Percentiles rank a stretch among this genome's conserved stretches.
Evolutionary conservation across 2,329 filamentous ascomycete genomes (phyloP).

Genomic region (Neonectria ditissima): DNA sequence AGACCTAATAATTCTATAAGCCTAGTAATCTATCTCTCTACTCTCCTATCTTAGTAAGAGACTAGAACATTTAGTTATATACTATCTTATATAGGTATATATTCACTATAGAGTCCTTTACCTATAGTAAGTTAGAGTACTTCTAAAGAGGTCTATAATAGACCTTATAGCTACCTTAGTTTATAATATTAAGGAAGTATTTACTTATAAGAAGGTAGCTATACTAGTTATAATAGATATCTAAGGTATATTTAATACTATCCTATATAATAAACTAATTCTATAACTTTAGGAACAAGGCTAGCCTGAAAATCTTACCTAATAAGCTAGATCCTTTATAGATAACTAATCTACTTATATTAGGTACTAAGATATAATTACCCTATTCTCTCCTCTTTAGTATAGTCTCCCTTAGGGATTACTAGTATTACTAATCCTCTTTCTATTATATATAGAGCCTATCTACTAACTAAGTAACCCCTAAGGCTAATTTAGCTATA

Average conservation of each 20-base stretch:
- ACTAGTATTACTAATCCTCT: too few relatives aligned
- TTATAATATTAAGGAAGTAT: constrained; percentile 36
- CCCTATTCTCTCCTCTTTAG: neutral
- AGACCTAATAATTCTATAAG: constrained; percentile 32
- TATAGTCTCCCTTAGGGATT: too few relatives aligned
- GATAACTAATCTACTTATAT: constrained; percentile 2
- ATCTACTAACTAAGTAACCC: neutral
- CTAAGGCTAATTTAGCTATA: neutral
- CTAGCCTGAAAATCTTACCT: constrained; percentile 25
- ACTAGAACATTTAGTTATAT: constrained; percentile 42
- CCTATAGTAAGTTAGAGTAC: constrained; percentile 35
- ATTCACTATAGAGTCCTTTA: constrained; percentile 38
- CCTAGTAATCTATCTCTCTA: constrained; percentile 43
- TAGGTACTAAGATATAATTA: constrained; percentile 23
- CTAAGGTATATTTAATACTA: constrained; percentile 34
- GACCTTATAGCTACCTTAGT: constrained; percentile 27
- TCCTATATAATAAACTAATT: constrained; percentile 34
- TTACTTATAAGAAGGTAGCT: constrained; percentile 22
- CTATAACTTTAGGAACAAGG: constrained; percentile 30
- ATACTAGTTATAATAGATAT: constrained; percentile 34
- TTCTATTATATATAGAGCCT: neutral
- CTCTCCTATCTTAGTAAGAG: constrained; percentile 45
- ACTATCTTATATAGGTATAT: constrained; percentile 33
- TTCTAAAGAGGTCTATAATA: constrained; percentile 34
- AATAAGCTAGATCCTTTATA: constrained; percentile 33